Evolutionary conservation across 2,329 filamentous ascomycete genomes (phyloP).

Genomic region (Fusarium agapanthi): DNA sequence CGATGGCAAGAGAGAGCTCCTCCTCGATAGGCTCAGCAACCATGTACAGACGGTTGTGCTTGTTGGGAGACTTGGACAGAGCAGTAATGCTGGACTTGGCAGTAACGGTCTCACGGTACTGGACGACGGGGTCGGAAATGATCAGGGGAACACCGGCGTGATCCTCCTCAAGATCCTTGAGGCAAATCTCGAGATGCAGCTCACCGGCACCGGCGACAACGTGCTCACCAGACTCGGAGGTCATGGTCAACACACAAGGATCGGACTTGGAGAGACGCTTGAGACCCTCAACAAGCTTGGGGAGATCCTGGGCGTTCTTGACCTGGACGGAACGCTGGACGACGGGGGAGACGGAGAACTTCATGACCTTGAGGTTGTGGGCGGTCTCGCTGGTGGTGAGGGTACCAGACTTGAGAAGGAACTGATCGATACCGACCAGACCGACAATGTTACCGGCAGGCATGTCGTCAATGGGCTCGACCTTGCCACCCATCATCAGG

Average conservation of each 20-base stretch:
- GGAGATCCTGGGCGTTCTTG: slow-evolving; percentile 99
- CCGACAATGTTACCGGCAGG: slow-evolving; percentile 99
- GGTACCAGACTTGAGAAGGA: slow-evolving; percentile 99
- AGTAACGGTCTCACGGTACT: slow-evolving; percentile 96
- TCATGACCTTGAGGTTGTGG: slow-evolving; percentile 99
- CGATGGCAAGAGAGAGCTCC: slow-evolving; percentile 90
- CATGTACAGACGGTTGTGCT: slow-evolving; percentile 99
- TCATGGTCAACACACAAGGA: slow-evolving; percentile 93
- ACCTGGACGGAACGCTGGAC: slow-evolving; percentile 98
- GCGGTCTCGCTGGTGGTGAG: slow-evolving; percentile 96
- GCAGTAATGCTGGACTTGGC: slow-evolving; percentile 91
- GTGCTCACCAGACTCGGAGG: slow-evolving; percentile 96
- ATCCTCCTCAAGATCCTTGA: slow-evolving; percentile 99
- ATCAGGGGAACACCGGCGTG: slow-evolving; percentile 98
- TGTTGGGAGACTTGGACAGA: slow-evolving; percentile 99
- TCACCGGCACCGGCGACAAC: slow-evolving; percentile 99
- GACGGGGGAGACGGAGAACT: slow-evolving; percentile 99
- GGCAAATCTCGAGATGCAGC: slow-evolving; percentile 99
- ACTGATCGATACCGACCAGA: slow-evolving; percentile 99
- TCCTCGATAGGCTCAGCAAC: slow-evolving; percentile 89
- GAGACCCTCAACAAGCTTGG: slow-evolving; percentile 99
- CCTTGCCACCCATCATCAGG: slow-evolving; percentile 99
- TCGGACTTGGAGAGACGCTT: slow-evolving; percentile 99
- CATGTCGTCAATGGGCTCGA: slow-evolving; percentile 98
- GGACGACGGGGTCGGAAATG: slow-evolving; percentile 97